Base-by-base conservation (phyloP, 2,329 filamentous ascomycete genomes). In the Talaromyces atroroseus region DNA sequence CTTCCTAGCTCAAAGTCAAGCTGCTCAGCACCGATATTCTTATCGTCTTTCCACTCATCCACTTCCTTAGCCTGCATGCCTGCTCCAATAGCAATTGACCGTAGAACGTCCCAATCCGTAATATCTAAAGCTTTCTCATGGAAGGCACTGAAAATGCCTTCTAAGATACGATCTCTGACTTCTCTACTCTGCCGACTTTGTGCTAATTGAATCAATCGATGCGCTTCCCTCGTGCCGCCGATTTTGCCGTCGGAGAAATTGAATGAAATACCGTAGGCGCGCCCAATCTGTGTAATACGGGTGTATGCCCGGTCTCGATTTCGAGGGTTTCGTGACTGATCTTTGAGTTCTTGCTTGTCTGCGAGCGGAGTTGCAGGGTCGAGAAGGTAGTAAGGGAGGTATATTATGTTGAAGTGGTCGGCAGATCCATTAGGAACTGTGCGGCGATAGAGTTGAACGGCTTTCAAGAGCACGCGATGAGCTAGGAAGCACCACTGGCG, bases 401-500 rank as follows among this genome's bases (percentile, higher is more conserved):
- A 57, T n/a, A 14, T 48, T 23, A 57, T 36, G 36, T 52, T 53
- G 45, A 57, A 57, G 4, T 26, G n/a, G 20, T 57, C 55, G 24
- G 34, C 36, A n/a, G 49, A 57, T 32, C 55, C 55, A 38, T 57
- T 49, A 20, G 49, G 49, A 26, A 57, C 26, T 16, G 55, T 57
- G n/a, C n/a, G 47, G 36, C 26, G 36, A 32, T 57, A 53, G 14
- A 57, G 24, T 16, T 16, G 49, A 2, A 57, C 36, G 24, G 55
- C 38, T 38, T 36, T 52, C 16, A 52, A 7, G 7, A 57, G 36
- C 12, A 21, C 24, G 14, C 55, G 55, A 16, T 57, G 55, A 5
- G 44, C 49, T 20, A 57, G 34, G 44, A 57, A 57, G 23, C 55
- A 57, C 55, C 55, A 57, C 55, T 57, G 29, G 21, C n/a, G 3